Base-by-base conservation (phyloP, 2,329 filamentous ascomycete species). In the Sporothrix pallida region DNA sequence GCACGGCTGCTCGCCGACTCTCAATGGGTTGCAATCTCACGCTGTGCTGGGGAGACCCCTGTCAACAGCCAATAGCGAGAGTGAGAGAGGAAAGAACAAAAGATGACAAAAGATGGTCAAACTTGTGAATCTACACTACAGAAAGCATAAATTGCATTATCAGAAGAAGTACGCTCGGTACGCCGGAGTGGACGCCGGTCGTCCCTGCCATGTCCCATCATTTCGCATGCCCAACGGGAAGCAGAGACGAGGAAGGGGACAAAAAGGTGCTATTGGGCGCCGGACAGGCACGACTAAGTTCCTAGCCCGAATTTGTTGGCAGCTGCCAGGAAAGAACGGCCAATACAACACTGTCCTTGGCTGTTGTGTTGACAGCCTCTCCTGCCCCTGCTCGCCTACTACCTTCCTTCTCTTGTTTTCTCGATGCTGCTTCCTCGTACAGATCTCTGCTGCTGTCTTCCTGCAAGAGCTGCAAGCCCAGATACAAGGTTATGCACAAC, bases 21-120 rank as follows among this genome's bases (percentile, higher is more conserved):
- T 13, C n/a, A 67, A 48, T 46, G 42, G 62, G 62, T 46, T 67
- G 62, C 62, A 67, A 67, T 67, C 62, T 67, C 62, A 26, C 62
- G 42, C 0, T 2, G 42, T 8, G 42, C 62, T 26, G 20, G 62
- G 62, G n/a, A 48, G n/a, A 23, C 62, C 62, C 62, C 42, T 65
- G 62, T 65, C 20, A 10, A 42, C 60, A 48, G 62, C 62, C 62
- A 65, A 48, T 46, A 37, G n/a, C 42, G 62, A 7, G 4, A 42
- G 62, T n/a, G 42, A 48, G 17, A 20, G 23, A n/a, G 37, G 37
- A 17, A 44, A 44, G 58, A 62, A 42, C 10, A 7, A 60, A n/a
- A 60, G 13, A 37, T 31, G 23, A 60, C 56, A n/a, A 50, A 31
- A 54, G 50, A 54, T 54, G 52, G n/a, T 56, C 52, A 23, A 56